Conservation (phyloP, 2,329 filamentous ascomycete genomes). For the Oidium heveae region DNA sequence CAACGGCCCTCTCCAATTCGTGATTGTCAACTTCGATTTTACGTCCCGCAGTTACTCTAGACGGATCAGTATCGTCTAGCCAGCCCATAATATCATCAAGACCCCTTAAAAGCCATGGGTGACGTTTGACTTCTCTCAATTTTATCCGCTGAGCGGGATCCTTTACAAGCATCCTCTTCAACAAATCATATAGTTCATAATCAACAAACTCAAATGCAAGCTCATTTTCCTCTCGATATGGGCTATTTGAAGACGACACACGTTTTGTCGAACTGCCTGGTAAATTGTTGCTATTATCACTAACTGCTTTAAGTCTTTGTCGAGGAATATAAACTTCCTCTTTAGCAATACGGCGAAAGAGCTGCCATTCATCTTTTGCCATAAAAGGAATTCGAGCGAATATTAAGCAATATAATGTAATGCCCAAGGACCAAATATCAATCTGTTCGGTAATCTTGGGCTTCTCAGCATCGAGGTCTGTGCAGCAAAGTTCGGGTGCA, state of each 20-base stretch:
- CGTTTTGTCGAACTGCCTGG: slow-evolving; percentile 29
- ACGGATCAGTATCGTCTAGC: slow-evolving; percentile 87
- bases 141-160: slow-evolving; percentile 75
- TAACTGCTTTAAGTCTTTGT: slow-evolving; percentile 53
- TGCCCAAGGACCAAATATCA: slow-evolving; percentile 89
- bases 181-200: slow-evolving; percentile 51
- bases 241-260: slow-evolving; percentile 20
- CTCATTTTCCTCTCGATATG: slow-evolving; percentile 53
- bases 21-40: slow-evolving; percentile 80
- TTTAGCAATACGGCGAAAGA: slow-evolving; percentile 79
- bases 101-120: slow-evolving; percentile 69
- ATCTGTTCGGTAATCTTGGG: slow-evolving; percentile 78
- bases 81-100: slow-evolving; percentile 51
- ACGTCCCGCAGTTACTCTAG: slow-evolving; percentile 48
- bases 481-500: slow-evolving; percentile 85
- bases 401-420: slow-evolving; percentile 87
- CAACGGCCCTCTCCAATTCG: slow-evolving; percentile 74
- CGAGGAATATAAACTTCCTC: slow-evolving; percentile 77
- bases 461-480: slow-evolving; percentile 41
- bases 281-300: slow-evolving; percentile 29
- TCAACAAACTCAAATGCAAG: slow-evolving; percentile 71
- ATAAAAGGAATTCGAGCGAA: slow-evolving; percentile 86
- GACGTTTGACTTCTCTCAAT: slow-evolving; percentile 74
- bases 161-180: slow-evolving; percentile 61
- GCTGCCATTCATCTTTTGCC: slow-evolving; percentile 70